phyloP scores from a whole-genome alignment of 1,284 basidiomycete species.

The Naganishia albida region DNA sequence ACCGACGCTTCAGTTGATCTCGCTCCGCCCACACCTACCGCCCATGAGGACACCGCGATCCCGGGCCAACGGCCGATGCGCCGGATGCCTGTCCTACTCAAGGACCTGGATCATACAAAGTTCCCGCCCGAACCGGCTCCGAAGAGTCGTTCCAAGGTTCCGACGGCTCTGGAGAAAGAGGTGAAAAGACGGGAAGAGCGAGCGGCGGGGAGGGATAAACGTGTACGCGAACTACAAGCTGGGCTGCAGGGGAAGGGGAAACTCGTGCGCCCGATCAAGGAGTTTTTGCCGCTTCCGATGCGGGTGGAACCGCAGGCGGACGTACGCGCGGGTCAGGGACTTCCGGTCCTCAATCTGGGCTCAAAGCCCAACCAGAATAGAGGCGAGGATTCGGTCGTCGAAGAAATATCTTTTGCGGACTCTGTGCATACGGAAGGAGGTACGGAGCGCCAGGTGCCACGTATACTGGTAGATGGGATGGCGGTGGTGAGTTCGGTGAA shows the following conservation, averaged over 20 bases:
- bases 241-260: neutral
- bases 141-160: neutral
- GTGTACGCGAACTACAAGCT: constrained; percentile 6
- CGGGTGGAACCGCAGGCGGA: neutral
- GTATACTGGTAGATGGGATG: constrained; percentile 3
- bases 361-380: no score
- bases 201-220: neutral
- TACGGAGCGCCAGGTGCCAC: neutral
- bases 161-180: no score
- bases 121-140: neutral
- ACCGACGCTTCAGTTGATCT: constrained; percentile 4
- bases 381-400: constrained; percentile 5
- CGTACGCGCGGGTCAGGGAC: neutral
- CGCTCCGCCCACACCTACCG: neutral
- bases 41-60: neutral
- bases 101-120: constrained; percentile 11
- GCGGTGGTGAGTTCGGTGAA: neutral
- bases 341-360: neutral
- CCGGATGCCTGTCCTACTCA: constrained; percentile 21
- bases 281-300: constrained; percentile 6
- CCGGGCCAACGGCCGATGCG: constrained; percentile 1
- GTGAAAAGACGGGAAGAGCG: no score
- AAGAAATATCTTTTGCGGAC: constrained; percentile 15
- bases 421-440: neutral
- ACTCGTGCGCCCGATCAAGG: constrained; percentile 17